Evolutionary conservation across 106 monocot species (phyloP), one percentile per base, ranked within the genome.

Genomic region (Phalaenopsis aphrodite): DNA sequence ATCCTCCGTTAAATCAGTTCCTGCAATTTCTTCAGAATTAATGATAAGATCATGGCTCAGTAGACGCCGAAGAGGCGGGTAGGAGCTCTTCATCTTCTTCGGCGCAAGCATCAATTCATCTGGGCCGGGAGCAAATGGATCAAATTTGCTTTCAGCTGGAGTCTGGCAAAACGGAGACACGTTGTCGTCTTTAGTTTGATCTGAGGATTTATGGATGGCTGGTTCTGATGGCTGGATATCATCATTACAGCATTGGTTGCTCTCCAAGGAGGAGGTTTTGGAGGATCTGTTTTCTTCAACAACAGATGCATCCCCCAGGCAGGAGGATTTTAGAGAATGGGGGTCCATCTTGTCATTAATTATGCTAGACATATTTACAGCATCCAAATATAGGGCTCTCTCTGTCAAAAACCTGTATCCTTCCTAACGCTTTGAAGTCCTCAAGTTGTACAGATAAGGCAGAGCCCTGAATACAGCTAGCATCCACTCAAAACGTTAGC

Each of bases 71-170:
- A 84, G 75, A 46, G 87, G 78, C 7, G 69, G 23, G 41, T 42
- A 23, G 4, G 55, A 71, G 68, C 41, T 38, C 75, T 75, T 83
- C 12, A 78, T 52, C 52, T 52, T 52, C 52, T 52, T 52, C 14
- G 52, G 52, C 3, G 95, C 93, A 75, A 84, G 81, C 23, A 71
- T 79, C 16, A 87, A 37, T 17, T 88, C 83, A 42, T 91, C 88
- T 42, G 85, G 88, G 2, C 85, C 89, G 7, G 91, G 89, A 81
- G 88, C 88, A 85, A 93, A 96, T 9, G 91, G 88, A 77, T 96
- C 82, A 68, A 96, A 96, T 38, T 86, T 86, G 72, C 56, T 84
- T 65, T 75, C 83, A 11, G 66, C 48, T 14, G 96, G 93, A 37
- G 93, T 93, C 19, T 76, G 85, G 55, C 84, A 87, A 8, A 47